Evolutionary conservation across 2,329 filamentous ascomycete genomes (phyloP), one percentile per base, ranked within the genome.

Genomic region (Fusarium sp.): DNA sequence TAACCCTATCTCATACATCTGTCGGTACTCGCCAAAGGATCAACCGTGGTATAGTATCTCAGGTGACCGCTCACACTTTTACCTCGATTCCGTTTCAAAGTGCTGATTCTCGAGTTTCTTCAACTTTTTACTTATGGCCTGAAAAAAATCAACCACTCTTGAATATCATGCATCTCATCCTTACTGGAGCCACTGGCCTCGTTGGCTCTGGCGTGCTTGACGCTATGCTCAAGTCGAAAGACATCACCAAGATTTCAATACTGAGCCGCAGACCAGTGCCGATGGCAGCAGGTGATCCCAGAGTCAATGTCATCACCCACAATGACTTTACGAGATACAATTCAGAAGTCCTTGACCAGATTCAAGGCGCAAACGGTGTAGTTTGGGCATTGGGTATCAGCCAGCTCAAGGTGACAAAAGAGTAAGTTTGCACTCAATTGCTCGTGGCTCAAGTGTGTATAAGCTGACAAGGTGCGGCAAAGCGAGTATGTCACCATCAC

Each of bases 151-250:
- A 38, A n/a, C 12, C 24, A 24, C 7, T 12, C 17, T 13, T 20
- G 38, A 22, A 28, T 3, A 36, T n/a, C 30, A 75, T 75, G 73
- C 73, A 75, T 69, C 70, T 75, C 41, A 72, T 75, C 8, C 73
- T 75, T 87, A 82, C 73, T 26, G 70, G 73, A 2, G 73, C 73
- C 30, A 75, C 73, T 4, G 73, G 73, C 42, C 66, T 75, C 4
- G 60, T 75, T 18, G 73, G 73, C 30, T 68, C 73, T 4, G 30
- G 73, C 24, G 66, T 75, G 5, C 61, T 75, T 20, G 70, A 75
- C 48, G 70, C 66, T 11, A 74, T 75, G 67, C 66, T 75, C n/a
- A 75, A 74, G 22, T 68, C 66, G 10, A 69, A 72, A 34, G 58
- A 69, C 3, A 34, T 75, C 42, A 75, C 73, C 17, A 75, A 72